Conservation (phyloP, 805 yeast species). For the Scheffersomyces lignosus region DNA sequence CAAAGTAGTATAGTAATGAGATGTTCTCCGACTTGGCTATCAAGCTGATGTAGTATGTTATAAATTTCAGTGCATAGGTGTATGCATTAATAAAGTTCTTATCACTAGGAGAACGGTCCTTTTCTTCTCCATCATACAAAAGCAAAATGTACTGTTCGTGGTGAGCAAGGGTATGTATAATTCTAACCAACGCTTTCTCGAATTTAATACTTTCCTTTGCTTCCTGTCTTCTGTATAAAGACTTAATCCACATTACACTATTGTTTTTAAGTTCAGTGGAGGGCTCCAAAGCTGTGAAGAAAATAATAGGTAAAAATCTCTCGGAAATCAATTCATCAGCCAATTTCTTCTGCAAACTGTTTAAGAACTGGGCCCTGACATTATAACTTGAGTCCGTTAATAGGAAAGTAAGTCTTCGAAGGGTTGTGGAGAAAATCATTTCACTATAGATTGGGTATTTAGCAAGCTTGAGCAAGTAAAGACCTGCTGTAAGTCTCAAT, state of each 20-base stretch:
- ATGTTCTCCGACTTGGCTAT: conserved; percentile 67
- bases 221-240: conserved; percentile 46
- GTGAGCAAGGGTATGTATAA: conserved; percentile 71
- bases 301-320: conserved; percentile 64
- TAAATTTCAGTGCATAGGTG: conserved; percentile 56
- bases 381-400: conserved; percentile 64
- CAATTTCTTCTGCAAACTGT: conserved; percentile 50
- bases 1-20: conserved; percentile 70
- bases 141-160: conserved; percentile 62
- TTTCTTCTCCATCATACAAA: conserved; percentile 16
- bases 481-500: conserved; percentile 68
- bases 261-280: conserved; percentile 47
- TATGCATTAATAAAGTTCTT: conserved; percentile 41
- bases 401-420: conserved; percentile 54
- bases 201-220: conserved; percentile 45
- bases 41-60: conserved; percentile 58
- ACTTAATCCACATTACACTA: conserved; percentile 69
- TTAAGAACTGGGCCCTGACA: conserved; percentile 56
- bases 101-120: no score
- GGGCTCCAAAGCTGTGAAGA: conserved; percentile 79
- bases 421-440: conserved; percentile 50
- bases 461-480: conserved; percentile 63
- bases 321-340: conserved; percentile 58
- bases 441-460: conserved; percentile 51
- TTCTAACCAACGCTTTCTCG: conserved; percentile 67